Base-by-base conservation (phyloP, 23 red algal species). In the Gracilaria vermiculophylla region DNA sequence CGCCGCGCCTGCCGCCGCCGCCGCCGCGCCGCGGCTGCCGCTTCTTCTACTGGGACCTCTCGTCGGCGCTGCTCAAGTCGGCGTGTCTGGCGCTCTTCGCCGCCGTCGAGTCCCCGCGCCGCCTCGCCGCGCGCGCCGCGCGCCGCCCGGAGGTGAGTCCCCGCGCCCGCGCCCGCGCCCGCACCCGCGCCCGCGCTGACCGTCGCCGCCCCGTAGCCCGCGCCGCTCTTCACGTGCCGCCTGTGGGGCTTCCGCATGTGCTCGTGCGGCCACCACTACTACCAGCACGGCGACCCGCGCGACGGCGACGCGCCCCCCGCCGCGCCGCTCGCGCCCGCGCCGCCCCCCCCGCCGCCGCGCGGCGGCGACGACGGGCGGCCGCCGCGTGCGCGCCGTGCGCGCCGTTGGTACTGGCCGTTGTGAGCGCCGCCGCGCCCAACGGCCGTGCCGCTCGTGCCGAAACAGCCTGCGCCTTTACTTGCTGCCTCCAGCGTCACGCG, bases 11-110 rank as follows among this genome's bases (percentile, higher is more conserved):
- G 39, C 34, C 64, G 64, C 16, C 7, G 27, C 61, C 67, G 39
- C 36, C 6, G 3, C 32, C 39, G 21, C 42, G 39, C n/a, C 67
- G 40, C 14, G 17, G 14, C 1, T 73, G 67, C 67, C 20, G 47
- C 20, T 73, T 73, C 67, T 88, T 88, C 58, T 88, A 78, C 84
- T 88, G 84, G 84, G 84, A 88, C 53, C 9, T 88, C 37, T 77
- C 69, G 2, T 73, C 62, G 27, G 70, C 56, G 6, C 21, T 88
- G 13, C 9, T 58, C 50, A 88, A 83, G 79, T 15, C 5, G 14
- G 20, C 34, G 0, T 88, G 84, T 45, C 84, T 88, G 0, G 43
- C 84, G 50, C 50, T 66, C 33, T 88, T 88, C 66, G 28, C 77
- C 48, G 66, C 66, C 9, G 72, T 61, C 11, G 84, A 88, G 58